These are phyloP conservation scores for Calycina herbarum DNA, from an alignment of 2,329 filamentous ascomycete genomes.

Conservation along the genomic window DNA sequence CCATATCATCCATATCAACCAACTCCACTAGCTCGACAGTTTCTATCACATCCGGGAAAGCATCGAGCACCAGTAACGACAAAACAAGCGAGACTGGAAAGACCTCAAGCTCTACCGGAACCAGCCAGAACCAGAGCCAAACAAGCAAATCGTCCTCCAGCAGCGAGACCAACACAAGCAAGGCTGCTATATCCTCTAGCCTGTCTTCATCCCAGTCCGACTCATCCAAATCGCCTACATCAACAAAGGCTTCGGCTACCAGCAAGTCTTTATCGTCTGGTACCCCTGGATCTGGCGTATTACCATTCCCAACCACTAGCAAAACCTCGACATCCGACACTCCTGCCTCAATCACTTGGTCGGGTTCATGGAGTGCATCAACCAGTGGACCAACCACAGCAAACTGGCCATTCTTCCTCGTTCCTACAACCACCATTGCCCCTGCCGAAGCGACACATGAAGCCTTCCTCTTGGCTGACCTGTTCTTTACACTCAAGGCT, in stretches of 20 bases:
- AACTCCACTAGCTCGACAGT: background rate
- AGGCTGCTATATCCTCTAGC: background rate
- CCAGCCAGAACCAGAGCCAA: background rate
- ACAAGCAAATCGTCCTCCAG: background rate
- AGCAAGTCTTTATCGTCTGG: background rate
- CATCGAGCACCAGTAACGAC: background rate
- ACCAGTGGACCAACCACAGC: background rate
- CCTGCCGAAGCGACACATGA: slow-evolving; percentile 14
- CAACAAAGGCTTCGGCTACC: background rate
- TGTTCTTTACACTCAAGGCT: slow-evolving; percentile 14
- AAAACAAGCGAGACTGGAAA: background rate
- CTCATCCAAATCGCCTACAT: too few species aligned
- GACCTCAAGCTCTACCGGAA: background rate
- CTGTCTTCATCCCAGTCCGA: background rate
- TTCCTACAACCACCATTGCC: slow-evolving; percentile 11
- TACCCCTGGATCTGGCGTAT: background rate
- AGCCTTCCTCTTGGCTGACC: slow-evolving; percentile 9
- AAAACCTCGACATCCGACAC: background rate
- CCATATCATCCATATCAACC: background rate
- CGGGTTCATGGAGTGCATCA: slow-evolving; percentile 5
- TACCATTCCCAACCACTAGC: background rate
- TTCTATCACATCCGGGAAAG: background rate
- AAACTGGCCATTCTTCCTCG: slow-evolving; percentile 5
- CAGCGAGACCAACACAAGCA: slow-evolving; percentile 1
- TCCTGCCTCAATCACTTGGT: slow-evolving; percentile 3